phyloP scores from a whole-genome alignment of 164 flowering plant genomes.

The Platanus orientalis region DNA sequence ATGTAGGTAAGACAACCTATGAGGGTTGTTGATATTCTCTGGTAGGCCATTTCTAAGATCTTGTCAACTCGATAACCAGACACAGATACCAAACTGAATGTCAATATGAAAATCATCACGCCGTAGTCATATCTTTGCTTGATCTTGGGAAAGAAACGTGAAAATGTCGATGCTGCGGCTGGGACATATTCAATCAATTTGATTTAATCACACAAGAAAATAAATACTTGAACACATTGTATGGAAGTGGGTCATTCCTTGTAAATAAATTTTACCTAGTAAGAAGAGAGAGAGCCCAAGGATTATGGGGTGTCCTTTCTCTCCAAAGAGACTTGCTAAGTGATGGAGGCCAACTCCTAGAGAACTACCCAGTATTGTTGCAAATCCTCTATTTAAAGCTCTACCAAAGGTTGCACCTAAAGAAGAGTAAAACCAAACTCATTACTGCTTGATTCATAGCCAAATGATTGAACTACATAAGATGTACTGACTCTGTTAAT shows the following conservation, averaged over 20 bases:
- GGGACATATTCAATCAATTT: constrained; percentile 11
- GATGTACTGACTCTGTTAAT: no score
- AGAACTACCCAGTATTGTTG: constrained; percentile 63
- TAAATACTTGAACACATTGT: not conserved
- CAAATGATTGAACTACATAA: not conserved
- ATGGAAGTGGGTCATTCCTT: no score
- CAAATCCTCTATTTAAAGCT: constrained; percentile 64
- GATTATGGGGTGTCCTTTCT: constrained; percentile 54
- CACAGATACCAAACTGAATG: constrained; percentile 67
- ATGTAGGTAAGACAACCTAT: constrained; percentile 58
- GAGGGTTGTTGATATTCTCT: constrained; percentile 53
- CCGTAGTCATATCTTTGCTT: constrained; percentile 81
- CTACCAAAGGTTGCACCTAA: constrained; percentile 68
- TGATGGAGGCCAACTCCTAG: constrained; percentile 64
- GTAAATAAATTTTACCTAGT: constrained; percentile 32
- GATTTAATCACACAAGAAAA: not conserved
- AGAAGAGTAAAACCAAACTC: not conserved
- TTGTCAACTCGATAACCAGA: constrained; percentile 64
- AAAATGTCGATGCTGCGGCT: constrained; percentile 56
- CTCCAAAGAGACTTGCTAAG: constrained; percentile 49
- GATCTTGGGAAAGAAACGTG: constrained; percentile 58
- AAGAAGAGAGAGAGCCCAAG: constrained; percentile 57
- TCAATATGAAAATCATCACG: constrained; percentile 64
- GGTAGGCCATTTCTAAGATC: constrained; percentile 48
- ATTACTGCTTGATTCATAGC: not conserved